phyloP scores from a whole-genome alignment of 768 basidiomycete species.

The Podaxis mareebaensis region DNA sequence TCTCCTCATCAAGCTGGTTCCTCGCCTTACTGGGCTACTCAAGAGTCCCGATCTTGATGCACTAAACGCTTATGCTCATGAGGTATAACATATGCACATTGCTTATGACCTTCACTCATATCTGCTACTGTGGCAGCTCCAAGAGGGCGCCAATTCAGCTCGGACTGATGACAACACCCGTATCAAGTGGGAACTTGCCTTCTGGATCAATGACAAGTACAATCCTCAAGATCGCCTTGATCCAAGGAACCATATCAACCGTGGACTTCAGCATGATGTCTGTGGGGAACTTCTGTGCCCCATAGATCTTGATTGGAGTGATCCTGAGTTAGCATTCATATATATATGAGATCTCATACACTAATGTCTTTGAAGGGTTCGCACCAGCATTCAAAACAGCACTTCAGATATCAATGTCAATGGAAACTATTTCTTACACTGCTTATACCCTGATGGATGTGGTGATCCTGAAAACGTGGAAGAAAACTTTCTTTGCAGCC shows the following conservation, averaged over 20 bases:
- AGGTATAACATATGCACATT: neutral
- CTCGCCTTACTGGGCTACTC: neutral
- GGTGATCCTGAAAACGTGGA: slow-evolving; percentile 18
- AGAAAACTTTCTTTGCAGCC: slow-evolving; percentile 22
- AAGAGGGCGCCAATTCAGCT: slow-evolving; percentile 25
- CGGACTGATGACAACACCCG: slow-evolving; percentile 25
- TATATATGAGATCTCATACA: neutral
- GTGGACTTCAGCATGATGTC: slow-evolving; percentile 25
- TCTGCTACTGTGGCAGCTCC: slow-evolving; percentile 20
- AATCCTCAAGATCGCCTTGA: slow-evolving; percentile 12
- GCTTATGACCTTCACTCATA: neutral
- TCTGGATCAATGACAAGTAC: slow-evolving; percentile 22
- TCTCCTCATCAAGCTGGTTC: neutral
- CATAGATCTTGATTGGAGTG: slow-evolving; percentile 26
- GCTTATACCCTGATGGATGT: slow-evolving; percentile 18
- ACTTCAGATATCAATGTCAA: slow-evolving; percentile 14
- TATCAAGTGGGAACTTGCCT: slow-evolving; percentile 20
- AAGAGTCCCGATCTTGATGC: neutral
- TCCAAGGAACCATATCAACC: slow-evolving; percentile 9
- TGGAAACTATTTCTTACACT: slow-evolving; percentile 18
- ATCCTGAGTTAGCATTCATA: slow-evolving; percentile 1
- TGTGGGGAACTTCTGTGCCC: slow-evolving; percentile 31
- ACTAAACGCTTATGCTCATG: neutral
- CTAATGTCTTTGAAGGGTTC: slow-evolving; percentile 19
- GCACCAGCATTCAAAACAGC: slow-evolving; percentile 17